Conservation (phyloP, 169 alveolate species). For the Cyclospora cayetanensis region DNA sequence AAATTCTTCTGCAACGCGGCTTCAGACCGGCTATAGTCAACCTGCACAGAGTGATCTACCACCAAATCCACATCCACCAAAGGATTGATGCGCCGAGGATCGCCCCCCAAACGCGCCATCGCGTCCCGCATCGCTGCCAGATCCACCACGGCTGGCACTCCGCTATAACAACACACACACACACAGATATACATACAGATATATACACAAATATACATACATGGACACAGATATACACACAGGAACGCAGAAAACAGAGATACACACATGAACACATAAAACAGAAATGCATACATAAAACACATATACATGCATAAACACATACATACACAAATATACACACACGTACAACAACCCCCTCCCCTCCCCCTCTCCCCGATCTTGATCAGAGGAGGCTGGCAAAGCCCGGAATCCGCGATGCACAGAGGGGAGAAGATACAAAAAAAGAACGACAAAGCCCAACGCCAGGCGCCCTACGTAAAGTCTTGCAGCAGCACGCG, state of each 20-base stretch:
- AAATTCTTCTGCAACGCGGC: conserved; percentile 87
- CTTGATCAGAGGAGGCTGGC: background rate
- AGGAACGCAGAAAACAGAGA: background rate
- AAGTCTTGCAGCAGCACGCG: conserved; percentile 95
- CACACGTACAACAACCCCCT: background rate
- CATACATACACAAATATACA: background rate
- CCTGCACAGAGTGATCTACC: conserved; percentile 97
- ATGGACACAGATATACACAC: background rate
- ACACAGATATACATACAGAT: background rate
- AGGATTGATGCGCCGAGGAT: conserved; percentile 94
- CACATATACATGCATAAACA: background rate
- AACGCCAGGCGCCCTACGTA: too few species aligned
- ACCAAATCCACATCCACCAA: conserved; percentile 96
- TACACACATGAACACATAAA: background rate
- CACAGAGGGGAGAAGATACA: background rate
- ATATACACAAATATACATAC: background rate
- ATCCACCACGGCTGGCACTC: conserved; percentile 98
- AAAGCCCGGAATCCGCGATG: too few species aligned
- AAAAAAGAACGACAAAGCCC: background rate
- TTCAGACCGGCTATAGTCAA: conserved; percentile 85
- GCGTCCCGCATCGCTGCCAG: conserved; percentile 98
- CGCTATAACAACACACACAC: conserved; percentile 73
- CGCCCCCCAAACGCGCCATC: conserved; percentile 92
- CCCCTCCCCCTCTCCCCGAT: too few species aligned
- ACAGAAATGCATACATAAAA: background rate